These are phyloP conservation scores for Akanthomyces lecanii DNA, from an alignment of 2,329 filamentous ascomycete species.

Conservation along the genomic window DNA sequence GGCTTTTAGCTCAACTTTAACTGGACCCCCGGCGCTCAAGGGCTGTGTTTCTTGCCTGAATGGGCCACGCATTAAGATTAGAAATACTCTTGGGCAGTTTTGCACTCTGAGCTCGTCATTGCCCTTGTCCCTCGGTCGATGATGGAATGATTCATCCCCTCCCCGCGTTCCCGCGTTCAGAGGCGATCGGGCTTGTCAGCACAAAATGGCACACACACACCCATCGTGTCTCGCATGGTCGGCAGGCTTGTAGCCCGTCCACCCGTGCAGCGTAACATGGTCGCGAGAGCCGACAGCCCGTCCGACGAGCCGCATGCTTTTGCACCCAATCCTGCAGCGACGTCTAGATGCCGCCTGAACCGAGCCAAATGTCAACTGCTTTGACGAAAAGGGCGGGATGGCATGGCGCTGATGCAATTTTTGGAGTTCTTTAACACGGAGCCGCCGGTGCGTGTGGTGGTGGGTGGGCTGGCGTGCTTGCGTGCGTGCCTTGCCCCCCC, in stretches of 20 bases:
- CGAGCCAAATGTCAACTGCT: background rate
- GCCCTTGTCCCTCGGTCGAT: background rate
- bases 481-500: background rate
- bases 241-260: background rate
- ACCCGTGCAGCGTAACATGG: background rate
- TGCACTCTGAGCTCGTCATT: slow-evolving; percentile 4
- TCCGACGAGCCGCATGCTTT: slow-evolving; percentile 6
- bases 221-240: background rate
- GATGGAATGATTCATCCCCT: slow-evolving; percentile 2
- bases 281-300: slow-evolving; percentile 3
- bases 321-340: background rate
- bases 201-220: background rate
- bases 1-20: slow-evolving; percentile 13
- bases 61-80: slow-evolving; percentile 16
- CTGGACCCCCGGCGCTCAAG: slow-evolving; percentile 9
- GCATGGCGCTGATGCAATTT: background rate
- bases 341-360: background rate
- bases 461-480: background rate
- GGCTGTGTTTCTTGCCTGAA: slow-evolving; percentile 10
- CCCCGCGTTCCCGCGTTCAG: background rate
- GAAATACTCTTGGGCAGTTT: background rate
- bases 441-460: background rate
- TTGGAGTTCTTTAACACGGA: background rate
- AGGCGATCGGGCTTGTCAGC: slow-evolving; percentile 5
- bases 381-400: background rate